phyloP scores from a whole-genome alignment of 306 rosid genomes.

The Nissolia schottii region DNA sequence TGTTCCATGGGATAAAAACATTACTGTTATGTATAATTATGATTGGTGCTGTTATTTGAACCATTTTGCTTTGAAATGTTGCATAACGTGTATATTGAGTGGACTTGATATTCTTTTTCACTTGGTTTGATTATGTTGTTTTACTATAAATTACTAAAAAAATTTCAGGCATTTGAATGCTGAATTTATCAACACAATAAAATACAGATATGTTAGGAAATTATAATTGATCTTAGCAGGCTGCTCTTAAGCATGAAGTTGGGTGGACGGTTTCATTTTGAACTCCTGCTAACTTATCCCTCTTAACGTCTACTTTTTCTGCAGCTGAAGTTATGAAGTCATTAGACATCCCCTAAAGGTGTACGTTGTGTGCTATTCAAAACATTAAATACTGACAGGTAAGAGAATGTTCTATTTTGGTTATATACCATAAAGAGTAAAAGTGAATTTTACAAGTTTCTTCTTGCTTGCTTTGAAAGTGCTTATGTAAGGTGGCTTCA shows the following conservation, averaged over 20 bases:
- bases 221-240: too few species aligned
- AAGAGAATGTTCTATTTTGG: slow-evolving; percentile 8
- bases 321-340: slow-evolving; percentile 92
- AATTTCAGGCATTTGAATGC: not conserved
- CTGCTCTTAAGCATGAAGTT: slow-evolving; percentile 12
- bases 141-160: not conserved
- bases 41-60: not conserved
- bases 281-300: not conserved
- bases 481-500: not conserved
- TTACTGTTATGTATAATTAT: slow-evolving; percentile 71
- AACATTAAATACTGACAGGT: slow-evolving; percentile 86
- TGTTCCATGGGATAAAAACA: slow-evolving; percentile 72
- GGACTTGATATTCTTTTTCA: not conserved
- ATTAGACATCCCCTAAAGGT: slow-evolving; percentile 65
- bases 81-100: not conserved
- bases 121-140: not conserved
- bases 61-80: not conserved
- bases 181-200: not conserved
- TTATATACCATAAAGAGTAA: not conserved
- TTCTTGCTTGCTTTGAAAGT: slow-evolving; percentile 5
- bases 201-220: not conserved
- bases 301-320: too few species aligned
- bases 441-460: not conserved
- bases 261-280: not conserved
- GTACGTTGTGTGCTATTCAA: slow-evolving; percentile 77